Conservation (phyloP, 2,329 filamentous ascomycete species). For the Thyridium curvatum region DNA sequence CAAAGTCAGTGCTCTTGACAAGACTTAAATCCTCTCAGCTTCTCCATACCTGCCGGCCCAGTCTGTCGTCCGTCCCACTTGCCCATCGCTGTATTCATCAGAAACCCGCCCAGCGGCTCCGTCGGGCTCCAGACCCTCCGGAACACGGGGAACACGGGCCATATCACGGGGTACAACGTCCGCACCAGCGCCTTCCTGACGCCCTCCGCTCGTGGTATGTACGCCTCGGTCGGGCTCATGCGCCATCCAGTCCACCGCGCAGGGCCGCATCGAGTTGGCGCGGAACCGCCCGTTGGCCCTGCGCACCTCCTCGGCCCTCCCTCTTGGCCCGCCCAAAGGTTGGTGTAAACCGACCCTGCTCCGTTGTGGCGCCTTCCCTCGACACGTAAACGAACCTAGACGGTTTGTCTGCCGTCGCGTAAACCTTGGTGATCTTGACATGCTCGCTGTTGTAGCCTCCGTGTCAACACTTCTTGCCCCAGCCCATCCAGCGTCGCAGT, state of each 20-base stretch:
- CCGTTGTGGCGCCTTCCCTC: slow-evolving; percentile 52
- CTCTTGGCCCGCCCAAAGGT: slow-evolving; percentile 63
- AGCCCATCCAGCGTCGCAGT: too few relatives aligned
- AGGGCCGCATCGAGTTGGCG: slow-evolving; percentile 53
- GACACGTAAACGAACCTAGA: slow-evolving; percentile 71
- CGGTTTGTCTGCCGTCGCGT: slow-evolving; percentile 46
- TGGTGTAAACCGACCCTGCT: slow-evolving; percentile 47
- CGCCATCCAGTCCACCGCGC: slow-evolving; percentile 42
- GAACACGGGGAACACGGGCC: slow-evolving; percentile 8
- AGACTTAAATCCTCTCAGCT: slow-evolving; percentile 27
- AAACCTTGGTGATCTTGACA: slow-evolving; percentile 61
- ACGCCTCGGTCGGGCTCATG: slow-evolving; percentile 36
- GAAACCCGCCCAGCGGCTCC: slow-evolving; percentile 31
- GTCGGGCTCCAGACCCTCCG: slow-evolving; percentile 32
- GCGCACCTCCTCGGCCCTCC: slow-evolving; percentile 44
- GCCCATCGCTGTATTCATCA: slow-evolving; percentile 40
- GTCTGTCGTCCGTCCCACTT: slow-evolving; percentile 16
- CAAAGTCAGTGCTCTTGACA: slow-evolving; percentile 26
- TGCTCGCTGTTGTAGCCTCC: slow-evolving; percentile 46
- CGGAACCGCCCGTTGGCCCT: slow-evolving; percentile 37
- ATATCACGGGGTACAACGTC: slow-evolving; percentile 18
- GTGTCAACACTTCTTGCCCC: too few relatives aligned
- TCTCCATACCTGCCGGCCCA: slow-evolving; percentile 21
- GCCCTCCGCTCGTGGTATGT: slow-evolving; percentile 22
- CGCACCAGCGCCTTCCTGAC: slow-evolving; percentile 5